These are phyloP conservation scores for Metschnikowia arizonensis DNA, from an alignment of 805 yeast genomes.

Conservation along the genomic window DNA sequence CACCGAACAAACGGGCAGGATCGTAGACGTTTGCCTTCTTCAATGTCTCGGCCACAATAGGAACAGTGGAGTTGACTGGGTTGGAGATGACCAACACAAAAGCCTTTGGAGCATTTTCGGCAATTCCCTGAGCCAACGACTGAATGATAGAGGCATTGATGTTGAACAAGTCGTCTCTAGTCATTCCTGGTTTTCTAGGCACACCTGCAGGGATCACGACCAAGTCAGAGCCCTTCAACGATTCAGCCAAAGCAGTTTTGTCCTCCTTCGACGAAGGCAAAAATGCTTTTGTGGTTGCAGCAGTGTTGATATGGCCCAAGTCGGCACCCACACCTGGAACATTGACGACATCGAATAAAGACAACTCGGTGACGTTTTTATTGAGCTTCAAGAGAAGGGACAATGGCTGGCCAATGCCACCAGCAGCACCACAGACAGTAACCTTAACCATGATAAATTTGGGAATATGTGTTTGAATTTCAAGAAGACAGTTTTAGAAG, in stretches of 20 bases:
- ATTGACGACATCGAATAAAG: constrained; percentile 81
- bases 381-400: constrained; percentile 75
- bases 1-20: constrained; percentile 76
- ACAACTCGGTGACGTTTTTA: constrained; percentile 57
- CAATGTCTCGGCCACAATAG: constrained; percentile 79
- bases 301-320: constrained; percentile 75
- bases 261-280: constrained; percentile 55
- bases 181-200: constrained; percentile 94
- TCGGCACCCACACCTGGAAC: constrained; percentile 88
- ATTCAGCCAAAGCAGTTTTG: constrained; percentile 41
- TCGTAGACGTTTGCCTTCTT: constrained; percentile 63
- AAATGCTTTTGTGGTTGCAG: constrained; percentile 54
- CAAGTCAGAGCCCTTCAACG: constrained; percentile 44
- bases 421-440: constrained; percentile 86
- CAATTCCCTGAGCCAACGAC: constrained; percentile 70
- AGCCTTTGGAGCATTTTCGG: constrained; percentile 67
- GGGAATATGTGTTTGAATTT: background rate
- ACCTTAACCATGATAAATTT: constrained; percentile 52
- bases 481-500: background rate
- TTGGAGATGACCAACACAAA: constrained; percentile 80
- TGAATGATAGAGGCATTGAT: constrained; percentile 80
- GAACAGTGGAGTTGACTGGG: constrained; percentile 92
- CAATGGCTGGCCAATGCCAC: constrained; percentile 92
- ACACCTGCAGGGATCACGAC: constrained; percentile 79
- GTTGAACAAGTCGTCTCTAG: constrained; percentile 83